phyloP scores from a whole-genome alignment of 768 basidiomycete genomes.

The Nidularia sp. region DNA sequence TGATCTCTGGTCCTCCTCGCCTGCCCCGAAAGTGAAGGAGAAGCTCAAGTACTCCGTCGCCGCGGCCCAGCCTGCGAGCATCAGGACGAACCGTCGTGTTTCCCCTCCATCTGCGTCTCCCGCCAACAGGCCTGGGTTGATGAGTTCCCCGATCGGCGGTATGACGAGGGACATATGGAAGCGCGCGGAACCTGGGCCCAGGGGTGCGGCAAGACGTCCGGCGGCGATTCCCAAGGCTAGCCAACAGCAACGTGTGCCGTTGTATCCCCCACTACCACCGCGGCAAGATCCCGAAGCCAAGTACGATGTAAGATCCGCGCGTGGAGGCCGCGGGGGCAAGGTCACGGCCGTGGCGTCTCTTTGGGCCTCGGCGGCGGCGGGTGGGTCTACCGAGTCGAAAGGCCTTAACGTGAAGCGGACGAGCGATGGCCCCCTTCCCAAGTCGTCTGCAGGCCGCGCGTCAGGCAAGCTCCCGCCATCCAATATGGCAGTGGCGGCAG shows the following conservation, averaged over 20 bases:
- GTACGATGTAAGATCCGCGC: slow-evolving; percentile 72
- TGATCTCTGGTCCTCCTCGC: slow-evolving; percentile 29
- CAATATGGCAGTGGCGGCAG: not conserved
- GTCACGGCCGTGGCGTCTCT: slow-evolving; percentile 71
- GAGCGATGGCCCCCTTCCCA: not conserved
- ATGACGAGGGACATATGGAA: too few species aligned
- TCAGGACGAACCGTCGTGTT: slow-evolving; percentile 29
- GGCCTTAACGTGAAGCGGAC: not conserved
- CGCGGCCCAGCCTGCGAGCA: slow-evolving; percentile 8
- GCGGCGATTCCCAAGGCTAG: slow-evolving; percentile 9
- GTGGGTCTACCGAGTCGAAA: not conserved
- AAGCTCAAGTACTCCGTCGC: not conserved
- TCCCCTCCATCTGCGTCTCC: slow-evolving; percentile 26
- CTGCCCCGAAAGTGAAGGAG: not conserved
- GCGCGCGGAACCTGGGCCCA: slow-evolving; percentile 1
- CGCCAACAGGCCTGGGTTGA: not conserved
- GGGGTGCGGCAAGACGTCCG: too few species aligned
- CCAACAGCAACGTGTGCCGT: slow-evolving; percentile 21
- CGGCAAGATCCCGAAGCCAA: slow-evolving; percentile 48
- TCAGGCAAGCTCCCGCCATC: not conserved
- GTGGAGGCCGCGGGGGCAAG: slow-evolving; percentile 72
- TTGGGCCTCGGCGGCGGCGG: slow-evolving; percentile 57
- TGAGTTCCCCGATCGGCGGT: too few species aligned
- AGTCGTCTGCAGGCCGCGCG: not conserved
- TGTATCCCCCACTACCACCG: slow-evolving; percentile 21